phyloP scores from a whole-genome alignment of 495 filamentous ascomycete genomes.

The Aspergillus bertholletiae region DNA sequence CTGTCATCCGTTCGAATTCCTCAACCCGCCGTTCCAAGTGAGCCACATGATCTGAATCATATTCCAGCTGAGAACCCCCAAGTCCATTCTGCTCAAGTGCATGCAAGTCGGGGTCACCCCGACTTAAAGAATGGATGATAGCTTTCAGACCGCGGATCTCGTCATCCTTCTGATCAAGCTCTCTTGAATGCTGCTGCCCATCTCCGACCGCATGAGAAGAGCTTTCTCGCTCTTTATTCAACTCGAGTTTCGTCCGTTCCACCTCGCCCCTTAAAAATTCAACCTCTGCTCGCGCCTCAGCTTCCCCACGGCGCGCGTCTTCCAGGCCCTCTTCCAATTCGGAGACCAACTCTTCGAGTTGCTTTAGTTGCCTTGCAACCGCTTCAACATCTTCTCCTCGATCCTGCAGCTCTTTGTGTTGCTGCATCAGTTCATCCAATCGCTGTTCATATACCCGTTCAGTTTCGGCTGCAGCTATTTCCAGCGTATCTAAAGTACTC shows the following conservation, averaged over 20 bases:
- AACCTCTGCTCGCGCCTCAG: slow-evolving; percentile 92
- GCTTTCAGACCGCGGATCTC: slow-evolving; percentile 96
- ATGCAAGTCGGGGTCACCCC: slow-evolving; percentile 52
- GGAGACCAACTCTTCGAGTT: slow-evolving; percentile 91
- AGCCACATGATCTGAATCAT: slow-evolving; percentile 31
- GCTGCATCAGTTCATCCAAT: slow-evolving; percentile 82
- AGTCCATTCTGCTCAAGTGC: slow-evolving; percentile 25
- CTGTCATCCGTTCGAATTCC: slow-evolving; percentile 66
- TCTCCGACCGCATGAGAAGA: slow-evolving; percentile 53
- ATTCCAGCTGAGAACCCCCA: slow-evolving; percentile 18
- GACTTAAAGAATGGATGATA: slow-evolving; percentile 91
- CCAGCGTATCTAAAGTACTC: slow-evolving; percentile 92
- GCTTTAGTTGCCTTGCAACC: slow-evolving; percentile 86
- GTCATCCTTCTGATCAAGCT: slow-evolving; percentile 91
- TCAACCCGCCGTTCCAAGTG: slow-evolving; percentile 71
- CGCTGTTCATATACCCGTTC: slow-evolving; percentile 95
- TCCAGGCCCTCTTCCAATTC: slow-evolving; percentile 96
- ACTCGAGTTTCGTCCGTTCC: slow-evolving; percentile 85
- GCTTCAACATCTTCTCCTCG: slow-evolving; percentile 84
- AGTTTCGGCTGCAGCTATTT: slow-evolving; percentile 94
- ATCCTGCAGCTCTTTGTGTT: slow-evolving; percentile 77
- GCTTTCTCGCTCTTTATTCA: slow-evolving; percentile 86
- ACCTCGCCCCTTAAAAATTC: slow-evolving; percentile 96
- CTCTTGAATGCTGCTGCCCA: slow-evolving; percentile 53
- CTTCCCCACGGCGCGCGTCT: slow-evolving; percentile 93